Base-by-base conservation (phyloP, 208 protist species). In the Phytomonas sp. region DNA sequence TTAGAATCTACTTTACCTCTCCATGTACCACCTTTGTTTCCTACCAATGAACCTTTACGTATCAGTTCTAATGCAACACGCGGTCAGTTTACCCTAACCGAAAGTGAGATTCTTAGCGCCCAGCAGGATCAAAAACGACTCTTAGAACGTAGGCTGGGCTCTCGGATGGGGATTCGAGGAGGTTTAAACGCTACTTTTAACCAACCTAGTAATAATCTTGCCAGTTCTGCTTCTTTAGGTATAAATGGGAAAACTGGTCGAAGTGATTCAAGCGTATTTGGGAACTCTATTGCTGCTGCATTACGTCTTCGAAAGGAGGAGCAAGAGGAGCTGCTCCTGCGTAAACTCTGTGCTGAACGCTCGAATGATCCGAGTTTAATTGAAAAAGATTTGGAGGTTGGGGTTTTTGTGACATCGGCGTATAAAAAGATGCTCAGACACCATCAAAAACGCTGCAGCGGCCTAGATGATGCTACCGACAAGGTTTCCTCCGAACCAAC, bases 331-430 rank as follows among this genome's bases (percentile, higher is more conserved):
- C 29, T 78, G 49, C 40, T 84, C 5, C 49, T 87, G 32, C 52
- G 67, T 29, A 82, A 84, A 0, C 70, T 90, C 36, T 59, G 70
- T 37, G 66, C 76, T 67, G 80, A 87, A 60, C 84, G 87, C 19
- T 80, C 66, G 10, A 68, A 78, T 23, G 66, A 76, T 29, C 36
- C 61, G n/a, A 69, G 73, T 10, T 68, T 88, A 0, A 73, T 82
- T 14, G 67, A 84, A 70, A 90, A 88, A 71, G 87, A 93, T 52
- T 11, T 79, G 62, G 78, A 90, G 10, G 84, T 93, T 30, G 87
- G 87, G 59, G 80, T 90, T 3, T 93, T 93, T 67, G 77, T 93
- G 12, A 93, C 87, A 11, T 67, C 81, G 0, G 67, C 81, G 37
- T 93, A 93, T 73, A 70, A 81, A 40, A 74, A 75, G 16, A 63